Base-by-base conservation (phyloP, 331 rosid species). In the Malus hybrid region DNA sequence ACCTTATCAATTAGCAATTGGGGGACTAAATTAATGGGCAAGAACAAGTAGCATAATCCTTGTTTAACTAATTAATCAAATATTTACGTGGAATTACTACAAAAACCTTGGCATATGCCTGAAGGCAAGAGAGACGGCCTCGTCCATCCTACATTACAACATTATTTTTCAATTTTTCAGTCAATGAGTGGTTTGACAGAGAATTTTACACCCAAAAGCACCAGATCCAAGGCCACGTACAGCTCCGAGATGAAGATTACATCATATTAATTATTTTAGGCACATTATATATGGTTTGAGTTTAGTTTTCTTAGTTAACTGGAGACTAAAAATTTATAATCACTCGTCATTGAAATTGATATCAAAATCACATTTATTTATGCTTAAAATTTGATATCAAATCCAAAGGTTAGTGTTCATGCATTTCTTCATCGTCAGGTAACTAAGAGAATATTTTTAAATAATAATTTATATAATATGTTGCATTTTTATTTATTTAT, bases 211-310 rank as follows among this genome's bases (percentile, higher is more conserved):
- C 73, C 68, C 65, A 72, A 78, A 71, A 67, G 70, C 73, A 73
- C 75, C 65, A 73, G 83, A 79, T 79, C 79, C 79, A 79, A 79
- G 79, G 32, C 70, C 79, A 57, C 13, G 44, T 59, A 36, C 22
- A 3, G 19, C 48, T 46, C 59, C 36, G 22, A 60, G 62, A 29
- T 61, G 64, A 62, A 56, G 32, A n/a, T 60, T 59, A 60, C 19
- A 44, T 60, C 46, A 42, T 42, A 68, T 18, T 10, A 39, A 10
- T 39, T 27, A 73, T 8, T 18, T 16, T 6, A 33, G 32, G 65
- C 22, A 72, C n/a, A 14, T 34, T 22, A 34, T 56, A 33, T 36
- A 59, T 62, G 14, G 48, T 42, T 42, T 42, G 48, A 10, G 48
- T 42, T 10, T 42, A 1, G 48, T 42, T 42, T 42, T 42, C 14